Percentiles rank a stretch among this genome's conserved stretches.
Evolutionary conservation across 2,329 filamentous ascomycete species (phyloP).

Genomic region (Phialocephala sp.): DNA sequence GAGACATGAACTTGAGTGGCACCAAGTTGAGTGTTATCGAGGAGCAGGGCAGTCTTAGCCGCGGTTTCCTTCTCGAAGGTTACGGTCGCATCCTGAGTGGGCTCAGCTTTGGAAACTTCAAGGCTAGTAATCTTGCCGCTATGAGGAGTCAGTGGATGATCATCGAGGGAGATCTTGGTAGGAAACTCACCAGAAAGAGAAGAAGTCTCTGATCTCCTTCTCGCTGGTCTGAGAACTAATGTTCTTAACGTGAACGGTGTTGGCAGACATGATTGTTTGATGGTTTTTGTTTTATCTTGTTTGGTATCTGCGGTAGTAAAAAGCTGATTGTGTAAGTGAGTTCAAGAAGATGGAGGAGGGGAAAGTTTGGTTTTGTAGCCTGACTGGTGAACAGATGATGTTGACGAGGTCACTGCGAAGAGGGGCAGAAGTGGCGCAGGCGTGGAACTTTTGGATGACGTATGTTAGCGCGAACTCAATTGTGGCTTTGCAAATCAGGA

Average conservation of each 20-base stretch:
- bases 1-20: constrained; percentile 80
- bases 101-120: constrained; percentile 71
- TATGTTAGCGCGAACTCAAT: not conserved
- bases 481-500: constrained; percentile 3
- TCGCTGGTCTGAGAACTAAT: constrained; percentile 83
- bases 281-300: constrained; percentile 13
- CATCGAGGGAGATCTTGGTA: not conserved
- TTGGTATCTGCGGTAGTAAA: not conserved
- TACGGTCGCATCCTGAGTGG: constrained; percentile 84
- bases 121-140: constrained; percentile 92
- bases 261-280: constrained; percentile 39
- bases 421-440: not conserved
- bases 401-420: not conserved
- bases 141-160: constrained; percentile 34
- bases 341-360: not conserved
- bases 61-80: constrained; percentile 97
- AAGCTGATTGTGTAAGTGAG: not conserved
- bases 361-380: not conserved
- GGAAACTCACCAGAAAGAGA: constrained; percentile 82
- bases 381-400: not conserved
- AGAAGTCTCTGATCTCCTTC: constrained; percentile 94
- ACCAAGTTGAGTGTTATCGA: constrained; percentile 96
- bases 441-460: not conserved
- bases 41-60: constrained; percentile 93
- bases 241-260: constrained; percentile 85